Percentiles rank a stretch among this genome's conserved stretches.
These are phyloP conservation scores for Alternaria longipes DNA, from an alignment of 2,329 filamentous ascomycete genomes.

Conservation along the genomic window DNA sequence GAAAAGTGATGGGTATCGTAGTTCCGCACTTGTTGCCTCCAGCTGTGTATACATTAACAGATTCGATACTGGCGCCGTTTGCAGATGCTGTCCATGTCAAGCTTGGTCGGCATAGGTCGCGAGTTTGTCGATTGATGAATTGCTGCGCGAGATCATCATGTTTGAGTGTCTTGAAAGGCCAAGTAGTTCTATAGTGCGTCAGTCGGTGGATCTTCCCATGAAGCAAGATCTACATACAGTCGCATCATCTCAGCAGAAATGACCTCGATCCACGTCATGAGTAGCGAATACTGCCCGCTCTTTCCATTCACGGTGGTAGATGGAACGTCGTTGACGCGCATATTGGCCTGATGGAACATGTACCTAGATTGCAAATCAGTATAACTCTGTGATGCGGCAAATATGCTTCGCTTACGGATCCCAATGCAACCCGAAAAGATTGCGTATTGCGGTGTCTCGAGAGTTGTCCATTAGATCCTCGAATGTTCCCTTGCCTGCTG, in stretches of 20 bases:
- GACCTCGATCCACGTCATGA: slow-evolving; percentile 67
- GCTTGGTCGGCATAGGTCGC: slow-evolving; percentile 63
- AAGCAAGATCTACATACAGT: slow-evolving; percentile 45
- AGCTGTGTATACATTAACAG: slow-evolving; percentile 59
- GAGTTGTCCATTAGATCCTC: slow-evolving; percentile 62
- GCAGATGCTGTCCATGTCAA: slow-evolving; percentile 58
- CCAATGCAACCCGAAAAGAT: slow-evolving; percentile 65
- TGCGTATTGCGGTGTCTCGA: slow-evolving; percentile 63
- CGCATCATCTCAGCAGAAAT: slow-evolving; percentile 64
- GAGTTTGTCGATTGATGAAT: slow-evolving; percentile 64
- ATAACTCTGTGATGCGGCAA: not conserved
- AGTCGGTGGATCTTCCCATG: not conserved
- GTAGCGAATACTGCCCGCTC: slow-evolving; percentile 59
- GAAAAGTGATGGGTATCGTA: slow-evolving; percentile 65
- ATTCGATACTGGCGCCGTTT: slow-evolving; percentile 57
- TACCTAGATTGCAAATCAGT: slow-evolving; percentile 47
- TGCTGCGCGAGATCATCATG: slow-evolving; percentile 63
- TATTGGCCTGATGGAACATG: slow-evolving; percentile 73
- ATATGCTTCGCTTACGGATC: slow-evolving; percentile 51
- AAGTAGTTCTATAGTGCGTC: slow-evolving; percentile 46
- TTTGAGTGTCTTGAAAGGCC: slow-evolving; percentile 65
- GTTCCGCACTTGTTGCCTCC: slow-evolving; percentile 62
- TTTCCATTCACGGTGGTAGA: slow-evolving; percentile 60
- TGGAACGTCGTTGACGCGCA: slow-evolving; percentile 60
- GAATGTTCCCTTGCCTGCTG: slow-evolving; percentile 64